Evolutionary conservation across 2,329 filamentous ascomycete species (phyloP).

Genomic region (Penicillium polonicum): DNA sequence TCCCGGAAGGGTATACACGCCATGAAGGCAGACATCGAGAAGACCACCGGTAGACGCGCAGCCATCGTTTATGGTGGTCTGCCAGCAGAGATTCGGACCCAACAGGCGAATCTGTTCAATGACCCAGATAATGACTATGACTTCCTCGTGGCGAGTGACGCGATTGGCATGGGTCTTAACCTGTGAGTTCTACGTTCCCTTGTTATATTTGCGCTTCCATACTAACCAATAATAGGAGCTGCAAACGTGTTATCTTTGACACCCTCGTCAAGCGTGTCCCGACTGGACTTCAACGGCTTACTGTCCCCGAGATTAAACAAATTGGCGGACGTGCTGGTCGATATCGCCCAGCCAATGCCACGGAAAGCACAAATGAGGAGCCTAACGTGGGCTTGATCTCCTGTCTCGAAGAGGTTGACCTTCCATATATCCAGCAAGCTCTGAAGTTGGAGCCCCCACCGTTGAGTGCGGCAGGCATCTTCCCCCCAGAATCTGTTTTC

Average conservation of each 20-base stretch:
- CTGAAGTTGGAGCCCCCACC: conserved; percentile 65
- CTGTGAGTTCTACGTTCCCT: conserved; percentile 55
- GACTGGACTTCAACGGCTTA: conserved; percentile 55
- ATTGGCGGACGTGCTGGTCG: conserved; percentile 91
- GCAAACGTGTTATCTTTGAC: conserved; percentile 89
- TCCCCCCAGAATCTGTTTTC: conserved; percentile 68
- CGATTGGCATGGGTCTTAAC: conserved; percentile 96
- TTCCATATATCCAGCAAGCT: conserved; percentile 59
- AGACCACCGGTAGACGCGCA: conserved; percentile 71
- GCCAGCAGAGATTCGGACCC: conserved; percentile 86
- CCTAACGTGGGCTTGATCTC: conserved; percentile 70
- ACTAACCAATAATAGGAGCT: conserved; percentile 51
- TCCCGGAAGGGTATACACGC: conserved; percentile 78
- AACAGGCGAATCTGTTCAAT: conserved; percentile 92
- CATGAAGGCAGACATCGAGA: conserved; percentile 75
- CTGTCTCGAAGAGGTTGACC: conserved; percentile 69
- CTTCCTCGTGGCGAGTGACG: conserved; percentile 88
- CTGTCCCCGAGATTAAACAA: conserved; percentile 82
- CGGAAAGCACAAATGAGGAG: conserved; percentile 18
- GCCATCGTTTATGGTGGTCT: conserved; percentile 91
- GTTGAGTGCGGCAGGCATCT: conserved; percentile 69
- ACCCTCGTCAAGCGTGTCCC: conserved; percentile 71
- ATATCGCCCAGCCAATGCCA: conserved; percentile 64
- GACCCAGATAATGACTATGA: conserved; percentile 95
- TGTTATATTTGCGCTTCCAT: not conserved